phyloP scores from a whole-genome alignment of 371 early-diverging fungal genomes.

The Catenaria anguillulae region DNA sequence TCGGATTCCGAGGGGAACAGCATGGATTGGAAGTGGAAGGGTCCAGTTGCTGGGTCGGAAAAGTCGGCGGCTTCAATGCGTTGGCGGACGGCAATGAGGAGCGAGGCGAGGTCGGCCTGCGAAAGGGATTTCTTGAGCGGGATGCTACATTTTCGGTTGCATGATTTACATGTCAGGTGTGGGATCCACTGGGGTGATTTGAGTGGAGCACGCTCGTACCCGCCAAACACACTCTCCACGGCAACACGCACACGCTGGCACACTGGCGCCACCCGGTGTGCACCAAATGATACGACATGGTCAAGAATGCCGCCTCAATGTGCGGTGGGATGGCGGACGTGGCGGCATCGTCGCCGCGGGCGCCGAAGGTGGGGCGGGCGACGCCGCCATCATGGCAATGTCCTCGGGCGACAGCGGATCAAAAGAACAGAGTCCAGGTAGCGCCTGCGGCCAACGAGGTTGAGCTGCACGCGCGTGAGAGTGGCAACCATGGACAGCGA shows the following conservation, averaged over 20 bases:
- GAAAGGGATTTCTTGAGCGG: background rate
- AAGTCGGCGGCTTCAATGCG: constrained; percentile 22
- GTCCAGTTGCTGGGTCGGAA: background rate
- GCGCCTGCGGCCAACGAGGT: constrained; percentile 74
- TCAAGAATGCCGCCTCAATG: constrained; percentile 65
- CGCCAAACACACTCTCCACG: constrained; percentile 45
- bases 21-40: background rate
- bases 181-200: too few species aligned
- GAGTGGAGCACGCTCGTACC: too few species aligned
- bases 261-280: constrained; percentile 73
- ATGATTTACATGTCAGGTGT: too few species aligned
- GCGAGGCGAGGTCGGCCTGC: constrained; percentile 21
- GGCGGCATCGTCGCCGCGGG: background rate
- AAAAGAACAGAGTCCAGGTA: constrained; percentile 60
- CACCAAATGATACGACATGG: constrained; percentile 79
- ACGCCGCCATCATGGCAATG: too few species aligned
- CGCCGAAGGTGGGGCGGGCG: background rate
- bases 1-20: constrained; percentile 54
- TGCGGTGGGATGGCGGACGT: constrained; percentile 19
- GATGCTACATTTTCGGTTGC: too few species aligned
- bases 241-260: constrained; percentile 45
- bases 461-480: constrained; percentile 72
- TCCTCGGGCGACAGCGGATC: background rate
- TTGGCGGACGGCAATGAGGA: constrained; percentile 23
- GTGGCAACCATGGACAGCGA: constrained; percentile 59